phyloP scores from a whole-genome alignment of 2,329 filamentous ascomycete species.

The Colletotrichum karsti region DNA sequence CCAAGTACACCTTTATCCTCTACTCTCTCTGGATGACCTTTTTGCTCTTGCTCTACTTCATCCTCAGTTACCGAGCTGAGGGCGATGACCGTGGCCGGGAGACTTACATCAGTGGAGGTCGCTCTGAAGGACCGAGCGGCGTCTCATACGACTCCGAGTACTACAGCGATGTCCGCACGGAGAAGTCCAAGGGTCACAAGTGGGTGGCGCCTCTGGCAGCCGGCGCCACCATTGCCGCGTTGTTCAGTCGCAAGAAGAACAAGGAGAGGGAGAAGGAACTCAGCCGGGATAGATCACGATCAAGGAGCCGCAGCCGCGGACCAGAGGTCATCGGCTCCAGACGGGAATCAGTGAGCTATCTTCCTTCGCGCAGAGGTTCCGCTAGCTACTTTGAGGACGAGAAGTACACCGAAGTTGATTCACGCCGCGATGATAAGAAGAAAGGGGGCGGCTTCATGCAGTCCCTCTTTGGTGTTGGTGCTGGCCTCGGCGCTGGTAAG shows the following conservation, averaged over 20 bases:
- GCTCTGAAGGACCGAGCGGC: constrained; percentile 57
- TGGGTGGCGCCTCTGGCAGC: constrained; percentile 64
- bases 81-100: constrained; percentile 60
- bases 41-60: constrained; percentile 79
- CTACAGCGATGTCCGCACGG: constrained; percentile 47
- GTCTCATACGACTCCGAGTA: constrained; percentile 49
- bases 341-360: constrained; percentile 64
- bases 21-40: constrained; percentile 82
- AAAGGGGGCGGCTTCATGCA: constrained; percentile 66
- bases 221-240: constrained; percentile 57
- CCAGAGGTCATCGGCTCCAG: constrained; percentile 63
- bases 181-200: constrained; percentile 44
- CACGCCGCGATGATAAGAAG: constrained; percentile 43
- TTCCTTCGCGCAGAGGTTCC: constrained; percentile 60
- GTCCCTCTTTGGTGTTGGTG: constrained; percentile 67
- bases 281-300: constrained; percentile 47
- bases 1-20: constrained; percentile 83
- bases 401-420: constrained; percentile 64
- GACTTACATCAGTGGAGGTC: constrained; percentile 65
- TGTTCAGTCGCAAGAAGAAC: constrained; percentile 52
- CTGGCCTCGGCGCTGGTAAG: constrained; percentile 68
- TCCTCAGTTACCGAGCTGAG: constrained; percentile 76
- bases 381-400: constrained; percentile 70
- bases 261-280: constrained; percentile 49
- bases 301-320: constrained; percentile 44